These are phyloP conservation scores for Ascoidea rubescens DNA, from an alignment of 805 yeast genomes.

Conservation along the genomic window DNA sequence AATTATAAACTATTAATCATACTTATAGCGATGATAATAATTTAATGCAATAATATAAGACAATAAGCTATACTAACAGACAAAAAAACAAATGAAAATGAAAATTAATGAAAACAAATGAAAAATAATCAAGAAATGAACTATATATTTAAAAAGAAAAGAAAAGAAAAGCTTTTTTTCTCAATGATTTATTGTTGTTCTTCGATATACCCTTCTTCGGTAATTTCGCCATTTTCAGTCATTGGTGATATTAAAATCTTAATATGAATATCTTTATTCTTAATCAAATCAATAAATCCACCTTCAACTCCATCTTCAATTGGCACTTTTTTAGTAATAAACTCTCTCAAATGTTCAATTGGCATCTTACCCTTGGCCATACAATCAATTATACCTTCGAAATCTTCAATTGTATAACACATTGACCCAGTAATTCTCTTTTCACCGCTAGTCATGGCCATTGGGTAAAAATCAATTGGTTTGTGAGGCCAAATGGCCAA, in stretches of 20 bases:
- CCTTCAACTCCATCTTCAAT: slow-evolving; percentile 25
- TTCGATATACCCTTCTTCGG: too few relatives aligned
- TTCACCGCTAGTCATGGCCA: slow-evolving; percentile 30
- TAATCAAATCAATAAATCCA: slow-evolving; percentile 28
- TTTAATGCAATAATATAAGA: too few relatives aligned
- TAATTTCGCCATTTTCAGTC: background rate
- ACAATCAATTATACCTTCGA: slow-evolving; percentile 27
- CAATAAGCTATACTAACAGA: too few relatives aligned
- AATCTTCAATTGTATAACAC: slow-evolving; percentile 29
- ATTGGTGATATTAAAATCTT: slow-evolving; percentile 28
- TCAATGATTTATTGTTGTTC: too few relatives aligned
- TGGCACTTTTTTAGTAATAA: slow-evolving; percentile 26
- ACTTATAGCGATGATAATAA: too few relatives aligned
- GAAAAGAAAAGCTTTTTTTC: too few relatives aligned
- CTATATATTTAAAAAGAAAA: too few relatives aligned
- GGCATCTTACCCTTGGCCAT: slow-evolving; percentile 23
- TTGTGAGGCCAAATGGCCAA: slow-evolving; percentile 38
- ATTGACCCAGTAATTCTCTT: slow-evolving; percentile 30
- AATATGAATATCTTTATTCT: slow-evolving; percentile 30
- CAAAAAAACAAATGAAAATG: too few relatives aligned
- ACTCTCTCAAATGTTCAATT: slow-evolving; percentile 19
- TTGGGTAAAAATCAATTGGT: slow-evolving; percentile 27
- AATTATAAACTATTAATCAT: too few relatives aligned
- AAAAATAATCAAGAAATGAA: too few relatives aligned
- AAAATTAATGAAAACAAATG: too few relatives aligned